These are phyloP conservation scores for Lyophyllum semitale DNA, from an alignment of 768 basidiomycete species.

Conservation along the genomic window DNA sequence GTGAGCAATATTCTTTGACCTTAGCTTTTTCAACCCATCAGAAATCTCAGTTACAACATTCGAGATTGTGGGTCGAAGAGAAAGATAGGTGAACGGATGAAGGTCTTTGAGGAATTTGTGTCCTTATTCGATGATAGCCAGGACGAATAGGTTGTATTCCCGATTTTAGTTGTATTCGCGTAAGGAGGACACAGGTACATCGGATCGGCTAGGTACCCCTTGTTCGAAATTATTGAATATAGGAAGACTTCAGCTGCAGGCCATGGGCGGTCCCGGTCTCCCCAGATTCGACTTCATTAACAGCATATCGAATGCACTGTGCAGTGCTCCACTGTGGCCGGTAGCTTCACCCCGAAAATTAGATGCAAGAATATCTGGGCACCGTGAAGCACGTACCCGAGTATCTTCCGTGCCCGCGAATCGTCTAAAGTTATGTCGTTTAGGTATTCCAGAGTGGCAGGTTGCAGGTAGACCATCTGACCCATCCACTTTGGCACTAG, in stretches of 20 bases:
- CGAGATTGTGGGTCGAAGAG: conserved; percentile 32
- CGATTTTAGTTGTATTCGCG: neutral
- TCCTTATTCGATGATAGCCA: conserved; percentile 37
- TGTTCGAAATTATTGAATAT: neutral
- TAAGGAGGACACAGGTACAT: neutral
- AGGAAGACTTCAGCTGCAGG: conserved; percentile 11
- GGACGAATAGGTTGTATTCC: neutral
- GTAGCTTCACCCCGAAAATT: conserved; percentile 21
- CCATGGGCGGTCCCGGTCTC: conserved; percentile 22
- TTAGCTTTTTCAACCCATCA: neutral
- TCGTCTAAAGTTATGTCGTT: conserved; percentile 32
- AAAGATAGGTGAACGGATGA: conserved; percentile 40
- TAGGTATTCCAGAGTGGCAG: conserved; percentile 31
- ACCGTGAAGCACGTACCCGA: conserved; percentile 23
- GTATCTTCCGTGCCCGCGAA: conserved; percentile 31
- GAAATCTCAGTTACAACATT: conserved; percentile 32
- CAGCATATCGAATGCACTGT: conserved; percentile 32
- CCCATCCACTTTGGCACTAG: conserved; percentile 33
- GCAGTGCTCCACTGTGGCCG: conserved; percentile 30
- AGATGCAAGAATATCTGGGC: neutral
- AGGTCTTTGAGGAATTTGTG: conserved; percentile 42
- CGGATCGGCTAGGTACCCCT: neutral
- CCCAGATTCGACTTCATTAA: conserved; percentile 32
- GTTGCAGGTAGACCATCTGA: conserved; percentile 30
- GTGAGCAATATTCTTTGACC: conserved; percentile 19